Evolutionary conservation across 106 monocot species (phyloP).

Genomic region (Narthecium ossifragum): DNA sequence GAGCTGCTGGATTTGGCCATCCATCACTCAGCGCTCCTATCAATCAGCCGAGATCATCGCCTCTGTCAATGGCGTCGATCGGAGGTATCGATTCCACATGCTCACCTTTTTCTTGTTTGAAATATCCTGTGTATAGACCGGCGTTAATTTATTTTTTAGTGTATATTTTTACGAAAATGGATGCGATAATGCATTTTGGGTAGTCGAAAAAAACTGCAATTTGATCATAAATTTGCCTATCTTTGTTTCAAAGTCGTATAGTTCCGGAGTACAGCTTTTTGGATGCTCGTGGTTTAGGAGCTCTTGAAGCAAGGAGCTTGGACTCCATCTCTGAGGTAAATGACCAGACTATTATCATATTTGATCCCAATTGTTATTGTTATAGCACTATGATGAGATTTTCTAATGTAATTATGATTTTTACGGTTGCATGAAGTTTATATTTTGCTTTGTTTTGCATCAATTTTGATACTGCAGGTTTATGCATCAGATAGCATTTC

Average conservation of each 20-base stretch:
- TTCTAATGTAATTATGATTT: no score
- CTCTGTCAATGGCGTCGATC: slow-evolving; percentile 55
- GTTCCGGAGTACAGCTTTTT: slow-evolving; percentile 93
- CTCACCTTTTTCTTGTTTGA: neutral
- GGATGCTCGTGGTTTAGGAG: slow-evolving; percentile 87
- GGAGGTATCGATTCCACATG: slow-evolving; percentile 57
- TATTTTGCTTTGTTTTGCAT: no score
- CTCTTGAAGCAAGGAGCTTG: slow-evolving; percentile 61
- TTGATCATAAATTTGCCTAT: no score
- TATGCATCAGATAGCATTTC: slow-evolving; percentile 75
- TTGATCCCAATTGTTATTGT: no score
- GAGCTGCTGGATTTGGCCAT: slow-evolving; percentile 97
- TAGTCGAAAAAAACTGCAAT: no score
- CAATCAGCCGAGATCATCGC: slow-evolving; percentile 95
- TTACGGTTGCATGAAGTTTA: no score
- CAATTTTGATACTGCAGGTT: slow-evolving; percentile 57
- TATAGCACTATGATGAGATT: no score
- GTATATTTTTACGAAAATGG: no score
- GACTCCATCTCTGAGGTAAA: slow-evolving; percentile 56
- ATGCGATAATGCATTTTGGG: no score
- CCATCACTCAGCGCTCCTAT: slow-evolving; percentile 84
- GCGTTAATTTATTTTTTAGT: no score
- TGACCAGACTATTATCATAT: no score
- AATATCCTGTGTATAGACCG: neutral
- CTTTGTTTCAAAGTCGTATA: slow-evolving; percentile 55